Conservation (phyloP, 176 grass and related monocot species). For the Otatea glauca region DNA sequence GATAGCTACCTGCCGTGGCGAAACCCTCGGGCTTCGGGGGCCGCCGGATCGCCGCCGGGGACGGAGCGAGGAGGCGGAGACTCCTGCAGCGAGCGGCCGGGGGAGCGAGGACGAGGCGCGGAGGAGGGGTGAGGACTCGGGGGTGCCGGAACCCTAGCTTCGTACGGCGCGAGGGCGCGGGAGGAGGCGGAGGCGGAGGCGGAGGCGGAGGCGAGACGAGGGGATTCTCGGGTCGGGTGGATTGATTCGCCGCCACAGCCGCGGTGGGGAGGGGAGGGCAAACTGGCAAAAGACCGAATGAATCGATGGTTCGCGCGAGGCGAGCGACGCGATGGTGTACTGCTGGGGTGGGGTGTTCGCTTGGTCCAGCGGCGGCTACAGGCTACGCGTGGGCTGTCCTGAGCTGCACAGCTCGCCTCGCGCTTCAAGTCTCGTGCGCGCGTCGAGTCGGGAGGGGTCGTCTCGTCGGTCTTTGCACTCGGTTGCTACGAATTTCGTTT, state of each 20-base stretch:
- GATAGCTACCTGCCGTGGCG: slow-evolving; percentile 45
- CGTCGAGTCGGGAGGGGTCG: too few relatives aligned
- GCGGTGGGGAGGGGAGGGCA: background rate
- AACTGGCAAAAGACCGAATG: background rate
- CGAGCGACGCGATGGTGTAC: background rate
- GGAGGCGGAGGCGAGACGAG: background rate
- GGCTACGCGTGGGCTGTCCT: background rate
- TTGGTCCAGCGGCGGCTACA: background rate
- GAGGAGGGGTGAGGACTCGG: background rate
- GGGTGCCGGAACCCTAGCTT: slow-evolving; percentile 6
- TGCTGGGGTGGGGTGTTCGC: too few relatives aligned
- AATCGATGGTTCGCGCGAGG: slow-evolving; percentile 19
- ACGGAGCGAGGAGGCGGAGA: background rate
- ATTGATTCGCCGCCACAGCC: slow-evolving; percentile 33
- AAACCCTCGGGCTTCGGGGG: slow-evolving; percentile 36
- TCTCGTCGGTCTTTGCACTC: too few relatives aligned
- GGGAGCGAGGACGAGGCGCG: background rate
- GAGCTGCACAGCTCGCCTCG: too few relatives aligned
- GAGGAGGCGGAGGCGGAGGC: too few relatives aligned
- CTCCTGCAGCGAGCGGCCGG: background rate
- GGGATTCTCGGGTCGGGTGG: background rate
- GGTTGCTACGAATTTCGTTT: too few relatives aligned
- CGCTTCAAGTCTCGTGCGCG: background rate
- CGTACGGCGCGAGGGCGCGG: background rate
- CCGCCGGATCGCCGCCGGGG: slow-evolving; percentile 40